phyloP scores from a whole-genome alignment of 2,329 filamentous ascomycete genomes.

The Ustulina deusta region DNA sequence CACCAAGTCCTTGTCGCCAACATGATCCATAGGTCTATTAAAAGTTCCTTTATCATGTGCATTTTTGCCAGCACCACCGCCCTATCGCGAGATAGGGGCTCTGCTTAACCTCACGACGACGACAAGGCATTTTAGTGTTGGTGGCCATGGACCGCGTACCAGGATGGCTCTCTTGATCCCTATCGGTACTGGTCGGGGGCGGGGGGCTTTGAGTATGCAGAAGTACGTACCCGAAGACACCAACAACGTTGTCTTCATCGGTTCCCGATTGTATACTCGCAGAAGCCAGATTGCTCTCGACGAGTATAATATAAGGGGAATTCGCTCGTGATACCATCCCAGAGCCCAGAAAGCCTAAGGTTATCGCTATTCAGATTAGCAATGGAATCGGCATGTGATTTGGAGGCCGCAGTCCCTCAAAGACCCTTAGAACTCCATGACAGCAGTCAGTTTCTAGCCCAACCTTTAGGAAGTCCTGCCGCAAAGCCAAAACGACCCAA shows the following conservation, averaged over 20 bases:
- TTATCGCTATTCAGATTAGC: not conserved
- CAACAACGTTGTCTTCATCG: not conserved
- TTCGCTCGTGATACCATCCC: not conserved
- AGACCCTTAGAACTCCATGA: not conserved
- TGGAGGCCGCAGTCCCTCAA: slow-evolving; percentile 6
- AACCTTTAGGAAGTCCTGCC: not conserved
- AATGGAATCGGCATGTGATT: slow-evolving; percentile 21
- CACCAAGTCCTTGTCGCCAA: slow-evolving; percentile 17
- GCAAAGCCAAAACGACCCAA: not conserved
- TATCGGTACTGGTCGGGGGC: not conserved
- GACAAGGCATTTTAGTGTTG: slow-evolving; percentile 12
- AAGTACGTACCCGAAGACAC: not conserved
- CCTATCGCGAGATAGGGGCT: not conserved
- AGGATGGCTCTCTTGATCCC: not conserved
- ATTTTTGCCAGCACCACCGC: not conserved
- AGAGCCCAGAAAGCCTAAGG: not conserved
- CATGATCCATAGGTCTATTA: not conserved
- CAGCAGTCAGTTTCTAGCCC: not conserved
- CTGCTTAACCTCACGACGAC: not conserved
- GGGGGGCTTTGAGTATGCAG: slow-evolving; percentile 5
- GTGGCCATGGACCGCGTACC: not conserved
- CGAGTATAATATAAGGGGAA: slow-evolving; percentile 16
- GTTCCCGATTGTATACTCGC: not conserved
- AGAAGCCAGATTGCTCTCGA: not conserved
- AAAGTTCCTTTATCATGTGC: not conserved